Evolutionary conservation across 2,329 filamentous ascomycete species (phyloP).

Genomic region (Talaromyces sp.): DNA sequence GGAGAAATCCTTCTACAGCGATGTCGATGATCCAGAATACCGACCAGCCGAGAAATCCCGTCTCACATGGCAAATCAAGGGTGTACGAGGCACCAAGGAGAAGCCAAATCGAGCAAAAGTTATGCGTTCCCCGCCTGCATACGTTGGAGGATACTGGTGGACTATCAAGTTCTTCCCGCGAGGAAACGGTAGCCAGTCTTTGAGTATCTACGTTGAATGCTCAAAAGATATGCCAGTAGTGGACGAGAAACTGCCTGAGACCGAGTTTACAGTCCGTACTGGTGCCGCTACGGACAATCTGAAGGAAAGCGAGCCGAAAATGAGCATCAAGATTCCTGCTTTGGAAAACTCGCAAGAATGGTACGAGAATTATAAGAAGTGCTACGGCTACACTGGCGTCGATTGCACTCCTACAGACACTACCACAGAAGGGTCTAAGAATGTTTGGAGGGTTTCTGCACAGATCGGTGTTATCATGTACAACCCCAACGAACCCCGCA

Average conservation of each 20-base stretch:
- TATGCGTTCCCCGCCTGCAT: slow-evolving; percentile 56
- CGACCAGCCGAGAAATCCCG: slow-evolving; percentile 52
- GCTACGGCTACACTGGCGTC: slow-evolving; percentile 21
- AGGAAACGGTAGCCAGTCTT: slow-evolving; percentile 56
- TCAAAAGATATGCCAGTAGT: slow-evolving; percentile 46
- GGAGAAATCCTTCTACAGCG: slow-evolving; percentile 55
- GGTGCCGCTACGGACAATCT: slow-evolving; percentile 36
- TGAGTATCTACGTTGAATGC: slow-evolving; percentile 62
- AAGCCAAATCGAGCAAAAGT: slow-evolving; percentile 57
- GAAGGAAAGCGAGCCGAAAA: slow-evolving; percentile 29
- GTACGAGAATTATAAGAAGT: slow-evolving; percentile 30
- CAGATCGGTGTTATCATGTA: slow-evolving; percentile 61
- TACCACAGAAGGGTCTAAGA: slow-evolving; percentile 10
- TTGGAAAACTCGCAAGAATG: slow-evolving; percentile 29
- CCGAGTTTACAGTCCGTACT: slow-evolving; percentile 40
- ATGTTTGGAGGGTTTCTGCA: slow-evolving; percentile 52
- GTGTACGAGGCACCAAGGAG: slow-evolving; percentile 59
- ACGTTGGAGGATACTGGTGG: slow-evolving; percentile 60
- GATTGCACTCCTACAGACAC: slow-evolving; percentile 16
- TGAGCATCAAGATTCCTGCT: slow-evolving; percentile 30
- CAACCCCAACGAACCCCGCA: slow-evolving; percentile 60
- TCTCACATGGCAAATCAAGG: slow-evolving; percentile 57
- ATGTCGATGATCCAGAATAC: slow-evolving; percentile 58
- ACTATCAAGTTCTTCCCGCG: slow-evolving; percentile 63
- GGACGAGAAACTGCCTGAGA: slow-evolving; percentile 37